Base-by-base conservation (phyloP, 2,329 filamentous ascomycete species). In the Herpomyces periplanetae region DNA sequence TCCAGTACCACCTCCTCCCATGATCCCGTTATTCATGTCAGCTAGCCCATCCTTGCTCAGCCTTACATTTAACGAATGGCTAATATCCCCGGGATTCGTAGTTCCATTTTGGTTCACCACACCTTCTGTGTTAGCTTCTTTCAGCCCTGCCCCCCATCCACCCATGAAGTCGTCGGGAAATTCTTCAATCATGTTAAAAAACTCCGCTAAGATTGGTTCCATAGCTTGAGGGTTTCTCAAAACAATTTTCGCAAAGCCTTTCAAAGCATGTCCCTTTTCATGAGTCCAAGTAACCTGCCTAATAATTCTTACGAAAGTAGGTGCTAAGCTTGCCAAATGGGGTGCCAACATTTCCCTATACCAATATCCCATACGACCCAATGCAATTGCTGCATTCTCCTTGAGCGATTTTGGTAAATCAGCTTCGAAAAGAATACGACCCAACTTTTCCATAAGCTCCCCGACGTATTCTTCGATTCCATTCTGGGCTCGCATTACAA, bases 371-470 rank as follows among this genome's bases (percentile, higher is more conserved):
- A 96, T 47, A 8, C 80, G 55, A 13, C 80, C 80, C 5, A 96
- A 47, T 2, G 80, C 71, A 32, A 88, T 84, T 3, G 71, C 75
- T 1, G 75, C 73, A 33, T 96, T 96, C 40, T 96, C 80, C 23
- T 57, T 64, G 7, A 91, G 56, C 1, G 71, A 73, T 27, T 62
- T 58, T 6, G 80, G 73, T 9, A 88, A 65, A 24, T 65, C 59
- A 8, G 62, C 59, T 34, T 75, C 80, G 31, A 59, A 59, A 28
- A 91, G 55, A 28, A 91, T 88, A 21, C 62, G 53, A 15, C 69
- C 51, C 11, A 84, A 54, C 15, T 63, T 57, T 25, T 61, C 51
- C 23, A 85, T 57, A 8, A 96, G 44, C 25, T 63, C 53, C 10
- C 65, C 57, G 5, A 71, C 51, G 34, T 63, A 87, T 1, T 61